Evolutionary conservation across 1,284 basidiomycete genomes (phyloP).

Genomic region (Puccinia novopanici): DNA sequence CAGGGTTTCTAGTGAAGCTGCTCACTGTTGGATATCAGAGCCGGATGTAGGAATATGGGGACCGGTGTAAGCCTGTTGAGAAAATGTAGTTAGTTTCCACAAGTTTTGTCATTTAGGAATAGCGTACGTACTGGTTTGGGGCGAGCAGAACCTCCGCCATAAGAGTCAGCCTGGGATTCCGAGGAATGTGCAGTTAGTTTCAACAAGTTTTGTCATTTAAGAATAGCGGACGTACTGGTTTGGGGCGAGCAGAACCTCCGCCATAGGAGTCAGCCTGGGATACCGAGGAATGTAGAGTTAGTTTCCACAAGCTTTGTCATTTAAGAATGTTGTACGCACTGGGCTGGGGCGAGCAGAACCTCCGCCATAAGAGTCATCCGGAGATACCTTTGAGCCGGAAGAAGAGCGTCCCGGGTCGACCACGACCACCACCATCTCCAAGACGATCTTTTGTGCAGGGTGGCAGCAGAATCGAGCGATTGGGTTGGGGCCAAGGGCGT

Average conservation of each 20-base stretch:
- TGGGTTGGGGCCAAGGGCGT: neutral
- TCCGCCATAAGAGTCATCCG: neutral
- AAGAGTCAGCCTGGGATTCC: neutral
- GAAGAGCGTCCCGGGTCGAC: too few relatives aligned
- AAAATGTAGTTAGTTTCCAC: neutral
- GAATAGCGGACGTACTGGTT: too few relatives aligned
- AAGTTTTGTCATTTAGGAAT: neutral
- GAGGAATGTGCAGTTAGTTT: neutral
- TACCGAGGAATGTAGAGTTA: neutral
- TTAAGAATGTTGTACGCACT: too few relatives aligned
- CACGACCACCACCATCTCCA: constrained; percentile 13
- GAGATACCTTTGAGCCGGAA: too few relatives aligned
- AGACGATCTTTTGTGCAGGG: neutral
- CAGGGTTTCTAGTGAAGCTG: neutral
- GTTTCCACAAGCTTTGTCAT: too few relatives aligned
- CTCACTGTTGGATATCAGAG: constrained; percentile 13
- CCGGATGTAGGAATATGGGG: neutral
- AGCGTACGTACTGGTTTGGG: neutral
- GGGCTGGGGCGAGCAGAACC: neutral
- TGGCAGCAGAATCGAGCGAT: neutral
- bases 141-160: neutral
- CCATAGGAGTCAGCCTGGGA: neutral
- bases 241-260: neutral
- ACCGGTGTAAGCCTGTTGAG: neutral
- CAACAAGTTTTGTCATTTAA: too few relatives aligned